These are phyloP conservation scores for Phytopythium boreale DNA, from an alignment of 352 stramenopile genomes.

Conservation along the genomic window DNA sequence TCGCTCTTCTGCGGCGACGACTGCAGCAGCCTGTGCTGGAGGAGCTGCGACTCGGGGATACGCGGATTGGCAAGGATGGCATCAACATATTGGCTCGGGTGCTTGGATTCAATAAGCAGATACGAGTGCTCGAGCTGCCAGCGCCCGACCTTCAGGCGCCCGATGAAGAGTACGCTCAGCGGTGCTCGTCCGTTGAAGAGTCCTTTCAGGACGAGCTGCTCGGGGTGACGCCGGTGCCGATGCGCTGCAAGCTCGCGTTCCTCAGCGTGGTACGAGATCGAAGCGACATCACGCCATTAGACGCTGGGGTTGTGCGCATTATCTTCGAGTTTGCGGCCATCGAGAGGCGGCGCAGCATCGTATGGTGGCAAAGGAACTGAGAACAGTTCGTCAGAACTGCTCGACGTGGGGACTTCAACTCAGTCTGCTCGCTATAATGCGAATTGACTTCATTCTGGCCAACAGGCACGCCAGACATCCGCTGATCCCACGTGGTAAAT, in stretches of 20 bases:
- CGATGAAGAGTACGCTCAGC: neutral
- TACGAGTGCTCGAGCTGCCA: neutral
- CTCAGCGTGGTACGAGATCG: neutral
- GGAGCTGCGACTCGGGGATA: neutral
- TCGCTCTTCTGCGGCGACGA: neutral
- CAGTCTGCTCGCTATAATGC: too few species aligned
- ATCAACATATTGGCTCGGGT: neutral
- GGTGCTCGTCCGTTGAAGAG: neutral
- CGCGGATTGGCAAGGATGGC: neutral
- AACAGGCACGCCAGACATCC: too few species aligned
- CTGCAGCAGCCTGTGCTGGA: neutral
- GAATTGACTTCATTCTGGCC: too few species aligned
- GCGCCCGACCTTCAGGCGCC: neutral
- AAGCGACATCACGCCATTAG: neutral
- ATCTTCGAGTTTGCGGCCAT: neutral
- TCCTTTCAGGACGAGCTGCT: slow-evolving; percentile 1
- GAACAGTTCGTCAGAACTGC: too few species aligned
- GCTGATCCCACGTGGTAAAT: too few species aligned
- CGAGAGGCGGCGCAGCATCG: neutral
- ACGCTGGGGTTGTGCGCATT: neutral
- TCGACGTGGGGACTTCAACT: too few species aligned
- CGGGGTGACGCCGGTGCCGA: neutral
- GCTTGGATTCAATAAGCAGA: neutral
- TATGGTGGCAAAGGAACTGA: neutral
- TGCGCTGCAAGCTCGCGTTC: slow-evolving; percentile 5